Evolutionary conservation across 768 basidiomycete species (phyloP), one percentile per base, ranked within the genome.

Genomic region (Erythrobasidium yunnanense): DNA sequence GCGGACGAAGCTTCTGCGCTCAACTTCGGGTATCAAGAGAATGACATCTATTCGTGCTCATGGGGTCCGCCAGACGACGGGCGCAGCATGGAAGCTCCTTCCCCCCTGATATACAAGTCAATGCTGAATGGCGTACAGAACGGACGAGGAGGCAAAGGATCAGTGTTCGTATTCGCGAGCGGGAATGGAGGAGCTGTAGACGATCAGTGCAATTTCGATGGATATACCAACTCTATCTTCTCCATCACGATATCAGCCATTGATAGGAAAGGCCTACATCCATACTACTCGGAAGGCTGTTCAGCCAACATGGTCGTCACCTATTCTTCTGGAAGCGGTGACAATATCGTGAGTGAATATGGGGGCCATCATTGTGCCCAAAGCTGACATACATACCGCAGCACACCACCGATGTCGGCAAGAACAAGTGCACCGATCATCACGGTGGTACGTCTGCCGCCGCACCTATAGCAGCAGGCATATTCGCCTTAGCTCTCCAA

Each of bases 61-160:
- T 99, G 95, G 95, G 95, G 95, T 4, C 95, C 95, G 7, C 88
- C 92, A 0, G 93, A 99, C 75, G 87, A 95, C 72, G 93, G 93
- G 7, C 80, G 80, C 72, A 84, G 87, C 0, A 96, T 97, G 93
- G 95, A 99, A 74, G 90, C 83, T 0, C 95, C 95, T 0, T 84
- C 83, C 15, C 86, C 88, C 71, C 80, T 99, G 52, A 95, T 97
- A 73, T 81, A 87, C 73, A 92, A 93, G 75, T 89, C 95, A 6
- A 84, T 99, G 70, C 79, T 97, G 25, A 93, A 96, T 70, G 95
- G 95, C 20, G 83, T 96, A 38, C 86, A 87, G 75, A 85, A 87
- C 33, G 95, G 95, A 1, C 83, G 95, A 49, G 81, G 77, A 27
- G 90, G 91, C 23, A 90, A 88, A 73, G 95, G 95, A 0, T 90